These are phyloP conservation scores for Eucalyptus decipiens DNA, from an alignment of 345 rosid genomes.

Conservation along the genomic window DNA sequence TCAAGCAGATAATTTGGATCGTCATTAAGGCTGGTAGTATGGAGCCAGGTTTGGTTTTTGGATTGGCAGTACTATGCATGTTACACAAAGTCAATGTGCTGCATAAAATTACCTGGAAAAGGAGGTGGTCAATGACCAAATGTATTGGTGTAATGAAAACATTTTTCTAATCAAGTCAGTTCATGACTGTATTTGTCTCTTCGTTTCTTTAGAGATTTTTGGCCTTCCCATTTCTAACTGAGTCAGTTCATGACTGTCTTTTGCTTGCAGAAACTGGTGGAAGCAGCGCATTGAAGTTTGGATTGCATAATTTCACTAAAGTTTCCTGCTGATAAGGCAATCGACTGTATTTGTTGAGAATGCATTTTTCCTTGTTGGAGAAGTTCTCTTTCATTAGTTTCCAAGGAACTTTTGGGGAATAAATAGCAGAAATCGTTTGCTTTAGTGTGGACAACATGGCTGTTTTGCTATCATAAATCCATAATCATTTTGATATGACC, in stretches of 20 bases:
- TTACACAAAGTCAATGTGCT: neutral
- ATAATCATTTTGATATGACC: neutral
- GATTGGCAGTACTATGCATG: neutral
- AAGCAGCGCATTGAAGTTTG: slow-evolving; percentile 26
- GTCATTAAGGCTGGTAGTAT: neutral
- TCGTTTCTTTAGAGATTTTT: neutral
- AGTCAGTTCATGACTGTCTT: neutral
- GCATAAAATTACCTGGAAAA: neutral
- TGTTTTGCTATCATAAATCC: neutral
- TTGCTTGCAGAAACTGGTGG: slow-evolving; percentile 25
- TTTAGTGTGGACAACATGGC: neutral
- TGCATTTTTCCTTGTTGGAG: neutral
- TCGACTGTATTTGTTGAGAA: neutral
- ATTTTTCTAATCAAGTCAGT: neutral
- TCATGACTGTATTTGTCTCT: neutral
- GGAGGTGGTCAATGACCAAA: neutral
- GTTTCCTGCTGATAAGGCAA: slow-evolving; percentile 8
- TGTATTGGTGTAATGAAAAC: neutral
- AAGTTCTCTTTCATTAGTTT: neutral
- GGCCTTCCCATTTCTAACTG: neutral
- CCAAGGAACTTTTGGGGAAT: neutral
- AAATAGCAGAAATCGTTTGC: neutral
- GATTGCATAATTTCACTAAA: neutral
- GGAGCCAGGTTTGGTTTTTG: neutral
- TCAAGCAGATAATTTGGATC: neutral